Conservation (phyloP, 1,284 basidiomycete species). For the Boletus semigastroideus region DNA sequence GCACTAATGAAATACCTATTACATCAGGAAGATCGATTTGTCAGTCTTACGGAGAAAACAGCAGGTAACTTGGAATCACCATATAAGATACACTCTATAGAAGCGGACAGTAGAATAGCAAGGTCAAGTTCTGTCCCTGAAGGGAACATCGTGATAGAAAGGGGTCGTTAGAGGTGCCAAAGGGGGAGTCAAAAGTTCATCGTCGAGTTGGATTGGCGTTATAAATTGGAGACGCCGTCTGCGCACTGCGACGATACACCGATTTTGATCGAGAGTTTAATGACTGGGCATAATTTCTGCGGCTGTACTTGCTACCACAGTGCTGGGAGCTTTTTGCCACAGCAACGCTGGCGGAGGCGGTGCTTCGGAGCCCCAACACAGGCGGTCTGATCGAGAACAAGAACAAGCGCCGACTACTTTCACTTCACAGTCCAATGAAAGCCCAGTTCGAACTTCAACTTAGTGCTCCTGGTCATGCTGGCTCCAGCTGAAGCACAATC, state of each 20-base stretch:
- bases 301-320: background rate
- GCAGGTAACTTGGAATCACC: conserved; percentile 9
- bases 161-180: background rate
- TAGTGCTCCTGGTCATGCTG: too few relatives aligned
- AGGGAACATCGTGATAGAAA: conserved; percentile 2
- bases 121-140: conserved; percentile 12
- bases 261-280: background rate
- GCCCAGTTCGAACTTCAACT: background rate
- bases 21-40: background rate
- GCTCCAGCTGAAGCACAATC: too few relatives aligned
- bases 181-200: background rate
- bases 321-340: background rate
- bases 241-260: background rate
- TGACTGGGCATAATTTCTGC: background rate
- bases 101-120: conserved; percentile 20
- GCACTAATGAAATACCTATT: conserved; percentile 25
- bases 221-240: conserved; percentile 2
- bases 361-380: conserved; percentile 6
- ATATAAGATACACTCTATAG: conserved; percentile 25
- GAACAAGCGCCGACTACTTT: background rate
- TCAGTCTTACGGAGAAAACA: conserved; percentile 1
- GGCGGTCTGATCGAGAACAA: conserved; percentile 1
- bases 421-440: too few relatives aligned
- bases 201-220: background rate
- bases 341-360: background rate